Evolutionary conservation across 257 asterid species (phyloP), one percentile per base, ranked within the genome.

Genomic region (Scutellaria galericulata): DNA sequence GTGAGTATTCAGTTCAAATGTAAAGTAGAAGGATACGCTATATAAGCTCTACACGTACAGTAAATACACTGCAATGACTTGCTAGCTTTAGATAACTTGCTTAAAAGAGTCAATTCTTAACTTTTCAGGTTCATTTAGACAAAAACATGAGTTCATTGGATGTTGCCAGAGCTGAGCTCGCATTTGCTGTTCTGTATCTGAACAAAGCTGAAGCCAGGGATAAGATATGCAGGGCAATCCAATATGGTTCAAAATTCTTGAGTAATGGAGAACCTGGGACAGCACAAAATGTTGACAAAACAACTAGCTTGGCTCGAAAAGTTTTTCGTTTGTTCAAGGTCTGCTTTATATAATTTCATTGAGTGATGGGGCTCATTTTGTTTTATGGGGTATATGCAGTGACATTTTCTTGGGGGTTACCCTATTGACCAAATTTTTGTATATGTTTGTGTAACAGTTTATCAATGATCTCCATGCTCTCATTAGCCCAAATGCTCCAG

Each of bases 181-280:
- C 90, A 44, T 87, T 91, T 79, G 95, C 89, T 35, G 90, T 93
- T 60, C 73, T 91, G 75, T 93, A 93, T 80, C 82, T 93, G 66
- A 86, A 82, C 87, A 93, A 93, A 83, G 96, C 93, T 63, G 98
- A 93, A 77, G 94, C 96, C 70, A 87, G 98, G 82, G 98, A 93
- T 83, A 93, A 93, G 84, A 84, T 93, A 84, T 93, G 98, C 86
- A 85, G 98, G 92, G 96, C 98, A 52, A 93, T 93, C 75, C 98
- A 93, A 64, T 93, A 93, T 60, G 98, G 98, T 69, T 93, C 98
- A 0, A 93, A 91, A 79, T 91, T 86, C 82, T 68, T 93, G 89
- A 91, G 98, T 77, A 88, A 93, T 72, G 98, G 98, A 62, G 87
- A 93, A 82, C 94, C 98, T 13, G 97, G 98, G 12, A 89, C 95